Percentiles rank a stretch among this genome's conserved stretches.
Evolutionary conservation across 2,329 filamentous ascomycete genomes (phyloP).

Genomic region (Botrytis byssoidea): DNA sequence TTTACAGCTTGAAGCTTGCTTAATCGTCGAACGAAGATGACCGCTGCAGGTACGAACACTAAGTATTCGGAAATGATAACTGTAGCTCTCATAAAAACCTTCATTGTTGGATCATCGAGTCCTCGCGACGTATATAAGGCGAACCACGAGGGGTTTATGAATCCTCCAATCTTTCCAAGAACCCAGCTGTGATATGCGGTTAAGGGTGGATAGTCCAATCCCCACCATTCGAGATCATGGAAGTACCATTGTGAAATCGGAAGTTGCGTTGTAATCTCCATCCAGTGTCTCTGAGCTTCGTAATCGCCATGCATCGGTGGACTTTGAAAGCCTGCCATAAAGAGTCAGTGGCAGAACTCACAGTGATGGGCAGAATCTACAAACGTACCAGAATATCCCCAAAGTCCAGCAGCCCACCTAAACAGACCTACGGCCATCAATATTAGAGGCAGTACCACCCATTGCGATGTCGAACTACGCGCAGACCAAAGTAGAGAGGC

Average conservation of each 20-base stretch:
- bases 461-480: constrained; percentile 80
- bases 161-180: constrained; percentile 78
- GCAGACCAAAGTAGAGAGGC: constrained; percentile 94
- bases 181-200: constrained; percentile 98
- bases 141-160: constrained; percentile 85
- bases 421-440: constrained; percentile 91
- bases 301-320: constrained; percentile 97
- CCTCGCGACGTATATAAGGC: constrained; percentile 79
- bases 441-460: constrained; percentile 84
- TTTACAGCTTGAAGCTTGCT: constrained; percentile 74
- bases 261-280: constrained; percentile 89
- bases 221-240: constrained; percentile 96
- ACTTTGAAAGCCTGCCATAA: constrained; percentile 62
- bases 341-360: constrained; percentile 22
- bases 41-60: constrained; percentile 78
- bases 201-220: constrained; percentile 93
- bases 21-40: constrained; percentile 82
- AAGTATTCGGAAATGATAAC: constrained; percentile 90
- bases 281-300: constrained; percentile 97
- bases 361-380: background rate
- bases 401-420: constrained; percentile 86
- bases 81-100: constrained; percentile 93
- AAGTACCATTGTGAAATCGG: constrained; percentile 97
- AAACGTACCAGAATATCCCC: constrained; percentile 84
- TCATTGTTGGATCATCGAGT: constrained; percentile 73